These are phyloP conservation scores for Furcasterigmium furcatum DNA, from an alignment of 2,329 filamentous ascomycete genomes.

Conservation along the genomic window DNA sequence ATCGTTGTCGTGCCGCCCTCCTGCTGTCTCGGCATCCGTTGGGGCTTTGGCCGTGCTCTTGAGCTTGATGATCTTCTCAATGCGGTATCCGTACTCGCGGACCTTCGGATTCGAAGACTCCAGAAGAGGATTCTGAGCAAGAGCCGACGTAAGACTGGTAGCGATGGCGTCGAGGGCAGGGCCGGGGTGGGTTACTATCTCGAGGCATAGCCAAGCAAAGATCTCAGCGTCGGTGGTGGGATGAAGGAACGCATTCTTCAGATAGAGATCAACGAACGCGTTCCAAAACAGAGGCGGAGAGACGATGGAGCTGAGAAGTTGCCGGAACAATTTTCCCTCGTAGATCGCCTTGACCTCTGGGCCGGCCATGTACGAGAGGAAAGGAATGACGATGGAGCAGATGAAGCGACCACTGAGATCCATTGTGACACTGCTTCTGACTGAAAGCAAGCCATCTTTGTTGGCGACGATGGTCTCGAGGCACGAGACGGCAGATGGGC, in stretches of 20 bases:
- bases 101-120: constrained; percentile 17
- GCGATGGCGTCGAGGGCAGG: constrained; percentile 16
- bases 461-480: constrained; percentile 22
- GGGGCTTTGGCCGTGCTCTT: constrained; percentile 14
- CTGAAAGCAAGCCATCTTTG: constrained; percentile 13
- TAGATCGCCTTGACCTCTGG: constrained; percentile 43
- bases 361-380: constrained; percentile 35
- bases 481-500: constrained; percentile 14
- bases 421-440: constrained; percentile 19
- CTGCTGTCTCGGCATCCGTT: constrained; percentile 33
- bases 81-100: constrained; percentile 26
- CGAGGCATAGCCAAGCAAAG: constrained; percentile 46
- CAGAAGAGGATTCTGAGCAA: constrained; percentile 19
- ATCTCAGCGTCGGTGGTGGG: constrained; percentile 12
- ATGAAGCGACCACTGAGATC: constrained; percentile 24
- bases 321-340: constrained; percentile 44
- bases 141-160: constrained; percentile 18
- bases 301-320: constrained; percentile 41
- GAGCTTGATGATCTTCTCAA: constrained; percentile 32
- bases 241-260: constrained; percentile 19
- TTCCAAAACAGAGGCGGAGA: constrained; percentile 55
- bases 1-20: constrained; percentile 74
- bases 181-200: constrained; percentile 38
- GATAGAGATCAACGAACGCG: constrained; percentile 31
- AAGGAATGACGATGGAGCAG: constrained; percentile 21